Base-by-base conservation (phyloP, 2,329 filamentous ascomycete genomes). In the Pyrenophora seminiperda region DNA sequence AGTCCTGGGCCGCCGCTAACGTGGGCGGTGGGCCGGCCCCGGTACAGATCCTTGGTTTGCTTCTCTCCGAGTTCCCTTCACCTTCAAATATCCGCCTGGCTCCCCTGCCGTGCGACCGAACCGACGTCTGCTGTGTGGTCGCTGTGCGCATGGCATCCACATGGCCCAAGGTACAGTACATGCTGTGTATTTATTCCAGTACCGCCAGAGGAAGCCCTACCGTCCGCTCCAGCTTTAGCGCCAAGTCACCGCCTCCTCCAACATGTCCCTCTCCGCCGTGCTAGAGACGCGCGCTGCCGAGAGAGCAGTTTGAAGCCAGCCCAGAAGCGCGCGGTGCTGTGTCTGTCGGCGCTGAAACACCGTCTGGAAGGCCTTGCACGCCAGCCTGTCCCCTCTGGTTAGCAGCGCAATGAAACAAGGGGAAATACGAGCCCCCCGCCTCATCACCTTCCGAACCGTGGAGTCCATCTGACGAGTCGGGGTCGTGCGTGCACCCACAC, bases 271-370 rank as follows among this genome's bases (percentile, higher is more conserved):
- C 51, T 73, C 72, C 49, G 57, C 57, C 41, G 54, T 51, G 52
- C 59, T 51, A 31, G 60, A 62, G 38, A 65, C 62, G 54, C 60
- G 60, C 46, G 54, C 58, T 29, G 66, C 60, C 48, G 50, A 53
- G 54, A 76, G 57, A 53, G 72, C 68, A 42, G 37, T 50, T 40
- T 64, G 77, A 52, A 96, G 73, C 90, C 90, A 96, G 24, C 68
- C 70, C 49, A 97, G 72, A 11, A 92, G 80, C 22, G 74, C 73
- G 4, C 65, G 66, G 71, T 91, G 90, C 46, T 79, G 81, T 27
- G 87, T 86, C 78, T 96, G 91, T 70, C 88, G 90, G 60, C 79
- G 81, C 39, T 73, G 70, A 62, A 97, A 77, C 20, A 94, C 85
- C 42, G 79, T 75, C 37, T 77, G 71, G 63, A 96, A 96, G 4